Evolutionary conservation across 331 rosid genomes (phyloP).

Genomic region (Pyracantha coccinea): DNA sequence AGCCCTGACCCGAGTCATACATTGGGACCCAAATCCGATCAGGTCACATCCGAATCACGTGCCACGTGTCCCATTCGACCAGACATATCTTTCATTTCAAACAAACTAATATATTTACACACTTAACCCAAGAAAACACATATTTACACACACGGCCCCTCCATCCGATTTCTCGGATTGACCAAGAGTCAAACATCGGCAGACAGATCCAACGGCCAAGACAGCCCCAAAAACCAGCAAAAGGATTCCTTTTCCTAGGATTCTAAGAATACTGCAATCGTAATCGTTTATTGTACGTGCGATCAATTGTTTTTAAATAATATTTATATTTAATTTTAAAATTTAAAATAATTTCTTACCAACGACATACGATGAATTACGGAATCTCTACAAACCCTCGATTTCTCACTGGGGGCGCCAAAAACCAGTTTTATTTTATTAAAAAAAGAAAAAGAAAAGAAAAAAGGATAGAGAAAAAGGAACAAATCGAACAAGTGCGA

Average conservation of each 20-base stretch:
- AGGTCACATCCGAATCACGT: background rate
- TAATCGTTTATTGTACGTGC: no score
- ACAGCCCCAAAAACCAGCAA: background rate
- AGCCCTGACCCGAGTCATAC: background rate
- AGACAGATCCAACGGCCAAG: conserved; percentile 39
- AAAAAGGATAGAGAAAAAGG: background rate
- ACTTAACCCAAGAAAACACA: background rate
- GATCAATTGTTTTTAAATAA: no score
- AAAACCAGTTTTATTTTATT: conserved; percentile 46
- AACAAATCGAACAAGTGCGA: background rate
- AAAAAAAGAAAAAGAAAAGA: background rate
- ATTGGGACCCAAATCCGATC: background rate
- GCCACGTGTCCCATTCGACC: conserved; percentile 37
- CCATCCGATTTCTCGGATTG: conserved; percentile 10
- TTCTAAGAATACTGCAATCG: no score
- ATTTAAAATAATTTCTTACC: no score
- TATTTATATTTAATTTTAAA: no score
- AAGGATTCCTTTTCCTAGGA: no score
- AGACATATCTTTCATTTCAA: background rate
- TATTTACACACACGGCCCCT: background rate
- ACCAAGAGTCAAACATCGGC: conserved; percentile 29
- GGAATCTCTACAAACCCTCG: no score
- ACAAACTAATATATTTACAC: background rate
- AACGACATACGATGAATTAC: no score
- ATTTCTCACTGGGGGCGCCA: conserved; percentile 58